phyloP scores from a whole-genome alignment of 371 early-diverging fungal species.

The Apophysomyces sp. region DNA sequence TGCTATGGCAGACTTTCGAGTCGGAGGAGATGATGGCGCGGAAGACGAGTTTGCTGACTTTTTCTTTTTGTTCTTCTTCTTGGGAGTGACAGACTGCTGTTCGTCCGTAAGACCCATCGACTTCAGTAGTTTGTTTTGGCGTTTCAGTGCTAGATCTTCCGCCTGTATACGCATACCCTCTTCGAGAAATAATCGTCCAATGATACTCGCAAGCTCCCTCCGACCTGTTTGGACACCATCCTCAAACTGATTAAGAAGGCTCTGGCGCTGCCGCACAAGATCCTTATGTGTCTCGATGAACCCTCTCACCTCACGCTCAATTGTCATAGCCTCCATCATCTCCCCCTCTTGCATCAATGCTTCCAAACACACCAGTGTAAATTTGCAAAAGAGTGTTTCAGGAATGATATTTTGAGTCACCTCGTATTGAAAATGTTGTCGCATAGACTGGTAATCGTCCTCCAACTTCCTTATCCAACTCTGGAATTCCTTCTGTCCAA shows the following conservation, averaged over 20 bases:
- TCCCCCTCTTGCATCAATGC: conserved; percentile 75
- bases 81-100: conserved; percentile 15
- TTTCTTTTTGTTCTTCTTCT: conserved; percentile 51
- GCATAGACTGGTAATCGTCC: conserved; percentile 20
- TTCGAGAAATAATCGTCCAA: conserved; percentile 69
- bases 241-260: conserved; percentile 59
- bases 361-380: conserved; percentile 54
- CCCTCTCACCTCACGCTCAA: conserved; percentile 44
- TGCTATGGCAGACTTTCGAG: background rate
- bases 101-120: conserved; percentile 38
- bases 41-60: conserved; percentile 7
- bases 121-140: conserved; percentile 64
- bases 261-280: conserved; percentile 53
- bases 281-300: conserved; percentile 47
- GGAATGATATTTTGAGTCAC: conserved; percentile 25
- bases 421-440: conserved; percentile 24
- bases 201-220: conserved; percentile 65
- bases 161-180: conserved; percentile 74
- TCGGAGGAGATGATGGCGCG: background rate
- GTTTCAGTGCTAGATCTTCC: conserved; percentile 65
- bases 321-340: conserved; percentile 61
- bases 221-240: conserved; percentile 71
- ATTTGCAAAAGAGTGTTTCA: conserved; percentile 26
- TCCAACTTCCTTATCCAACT: conserved; percentile 65
- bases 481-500: conserved; percentile 67